phyloP scores from a whole-genome alignment of 768 basidiomycete genomes.

The Tulasnella sp. region DNA sequence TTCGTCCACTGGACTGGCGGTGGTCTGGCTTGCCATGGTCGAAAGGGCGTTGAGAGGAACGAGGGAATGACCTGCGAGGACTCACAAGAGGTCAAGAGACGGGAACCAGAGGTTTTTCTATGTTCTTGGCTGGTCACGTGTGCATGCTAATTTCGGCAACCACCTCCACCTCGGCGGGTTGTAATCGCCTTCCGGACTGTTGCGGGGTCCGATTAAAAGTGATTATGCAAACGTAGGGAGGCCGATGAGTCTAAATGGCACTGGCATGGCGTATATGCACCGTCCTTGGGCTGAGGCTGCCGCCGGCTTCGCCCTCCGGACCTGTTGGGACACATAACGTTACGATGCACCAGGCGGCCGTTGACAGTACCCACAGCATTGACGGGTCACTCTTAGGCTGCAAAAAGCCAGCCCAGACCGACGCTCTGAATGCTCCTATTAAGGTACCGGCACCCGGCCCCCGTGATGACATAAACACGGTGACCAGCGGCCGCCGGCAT shows the following conservation, averaged over 20 bases:
- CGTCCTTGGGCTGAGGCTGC: background rate
- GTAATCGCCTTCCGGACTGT: background rate
- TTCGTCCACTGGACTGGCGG: background rate
- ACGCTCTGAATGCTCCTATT: background rate
- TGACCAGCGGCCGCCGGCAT: background rate
- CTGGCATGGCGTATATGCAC: background rate
- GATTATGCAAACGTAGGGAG: background rate
- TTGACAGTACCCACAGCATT: background rate
- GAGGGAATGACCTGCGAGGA: background rate
- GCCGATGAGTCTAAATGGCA: background rate
- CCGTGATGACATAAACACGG: background rate
- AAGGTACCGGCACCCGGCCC: background rate
- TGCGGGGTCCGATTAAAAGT: background rate
- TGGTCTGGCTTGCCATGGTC: constrained; percentile 2
- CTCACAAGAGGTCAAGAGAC: background rate
- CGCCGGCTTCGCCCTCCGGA: background rate
- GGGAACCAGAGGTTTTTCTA: background rate
- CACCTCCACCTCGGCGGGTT: constrained; percentile 7
- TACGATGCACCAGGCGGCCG: background rate
- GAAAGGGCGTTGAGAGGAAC: background rate
- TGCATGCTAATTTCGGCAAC: background rate
- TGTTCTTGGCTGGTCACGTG: constrained; percentile 9
- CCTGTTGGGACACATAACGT: background rate
- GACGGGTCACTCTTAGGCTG: background rate
- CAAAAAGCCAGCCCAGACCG: background rate